A percentile compares a stretch with the other conserved stretches of the same genome.
Conservation (phyloP, 139 green algal species). For the Closterium sp. region DNA sequence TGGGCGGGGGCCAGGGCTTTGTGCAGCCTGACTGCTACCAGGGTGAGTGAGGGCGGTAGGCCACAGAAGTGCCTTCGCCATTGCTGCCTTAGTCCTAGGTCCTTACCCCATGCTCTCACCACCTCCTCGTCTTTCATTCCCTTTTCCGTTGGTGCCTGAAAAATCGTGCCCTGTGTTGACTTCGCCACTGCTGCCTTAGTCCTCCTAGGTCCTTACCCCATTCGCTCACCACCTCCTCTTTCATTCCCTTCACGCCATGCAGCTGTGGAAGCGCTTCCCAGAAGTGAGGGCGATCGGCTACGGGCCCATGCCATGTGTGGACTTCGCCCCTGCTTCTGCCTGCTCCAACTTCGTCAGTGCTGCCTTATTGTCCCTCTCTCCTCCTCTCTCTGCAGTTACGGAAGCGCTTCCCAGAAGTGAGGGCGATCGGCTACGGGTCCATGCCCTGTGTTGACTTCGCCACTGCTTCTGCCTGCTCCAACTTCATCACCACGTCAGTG, state of each 20-base stretch:
- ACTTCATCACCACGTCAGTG: conserved; percentile 34
- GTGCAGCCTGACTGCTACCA: neutral
- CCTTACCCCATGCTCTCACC: too few relatives aligned
- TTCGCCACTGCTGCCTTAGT: too few relatives aligned
- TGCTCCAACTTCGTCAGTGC: conserved; percentile 26
- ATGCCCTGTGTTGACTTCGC: conserved; percentile 24
- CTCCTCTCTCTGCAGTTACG: neutral
- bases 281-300: conserved; percentile 16
- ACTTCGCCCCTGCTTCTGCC: conserved; percentile 7
- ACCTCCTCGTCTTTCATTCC: too few relatives aligned
- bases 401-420: conserved; percentile 10
- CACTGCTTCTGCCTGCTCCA: conserved; percentile 18
- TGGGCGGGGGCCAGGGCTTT: neutral
- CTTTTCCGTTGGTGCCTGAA: too few relatives aligned
- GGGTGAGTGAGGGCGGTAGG: neutral
- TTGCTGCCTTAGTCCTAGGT: too few relatives aligned
- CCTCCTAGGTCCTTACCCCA: too few relatives aligned
- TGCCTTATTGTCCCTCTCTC: too few relatives aligned
- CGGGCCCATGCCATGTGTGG: conserved; percentile 12
- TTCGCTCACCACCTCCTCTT: too few relatives aligned
- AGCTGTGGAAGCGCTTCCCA: conserved; percentile 19
- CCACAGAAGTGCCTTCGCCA: too few relatives aligned
- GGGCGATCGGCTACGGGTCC: neutral
- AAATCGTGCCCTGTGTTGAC: too few relatives aligned
- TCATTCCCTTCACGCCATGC: too few relatives aligned